Conservation (phyloP, 2,329 filamentous ascomycete species). For the Paecilomyces dactylethromorphus region DNA sequence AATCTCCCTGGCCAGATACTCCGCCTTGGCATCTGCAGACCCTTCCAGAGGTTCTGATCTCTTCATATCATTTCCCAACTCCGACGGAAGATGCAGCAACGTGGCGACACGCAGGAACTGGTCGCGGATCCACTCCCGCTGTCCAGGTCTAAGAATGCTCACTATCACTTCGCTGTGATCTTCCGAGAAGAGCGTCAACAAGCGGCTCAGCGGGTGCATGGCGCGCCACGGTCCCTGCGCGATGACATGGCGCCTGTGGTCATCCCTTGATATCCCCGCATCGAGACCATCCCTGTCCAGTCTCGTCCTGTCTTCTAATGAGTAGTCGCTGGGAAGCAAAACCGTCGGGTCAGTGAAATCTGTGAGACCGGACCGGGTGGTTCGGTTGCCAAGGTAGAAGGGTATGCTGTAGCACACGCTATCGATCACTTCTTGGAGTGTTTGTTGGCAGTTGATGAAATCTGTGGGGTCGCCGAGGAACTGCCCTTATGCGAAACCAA, state of each 20-base stretch:
- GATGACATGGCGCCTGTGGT: not conserved
- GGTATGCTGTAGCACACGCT: conserved; percentile 16
- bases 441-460: conserved; percentile 4
- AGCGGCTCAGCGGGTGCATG: not conserved
- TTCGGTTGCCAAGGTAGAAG: conserved; percentile 17
- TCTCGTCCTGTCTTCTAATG: not conserved
- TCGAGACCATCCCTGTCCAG: not conserved
- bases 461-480: not conserved
- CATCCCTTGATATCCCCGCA: not conserved
- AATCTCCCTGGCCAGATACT: not conserved
- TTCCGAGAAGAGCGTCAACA: not conserved
- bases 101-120: not conserved
- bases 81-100: not conserved
- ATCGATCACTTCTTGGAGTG: conserved; percentile 13
- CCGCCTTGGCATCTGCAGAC: not conserved
- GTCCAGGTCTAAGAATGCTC: not conserved
- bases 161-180: not conserved
- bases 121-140: not conserved
- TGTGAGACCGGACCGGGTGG: conserved; percentile 3
- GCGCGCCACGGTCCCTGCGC: not conserved
- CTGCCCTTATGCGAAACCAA: not conserved
- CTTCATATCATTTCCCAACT: not conserved
- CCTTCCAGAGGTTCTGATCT: not conserved
- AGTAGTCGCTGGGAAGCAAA: not conserved
- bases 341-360: conserved; percentile 7